Conservation (phyloP, 2,329 filamentous ascomycete species). For the Dactylellina sp. region DNA sequence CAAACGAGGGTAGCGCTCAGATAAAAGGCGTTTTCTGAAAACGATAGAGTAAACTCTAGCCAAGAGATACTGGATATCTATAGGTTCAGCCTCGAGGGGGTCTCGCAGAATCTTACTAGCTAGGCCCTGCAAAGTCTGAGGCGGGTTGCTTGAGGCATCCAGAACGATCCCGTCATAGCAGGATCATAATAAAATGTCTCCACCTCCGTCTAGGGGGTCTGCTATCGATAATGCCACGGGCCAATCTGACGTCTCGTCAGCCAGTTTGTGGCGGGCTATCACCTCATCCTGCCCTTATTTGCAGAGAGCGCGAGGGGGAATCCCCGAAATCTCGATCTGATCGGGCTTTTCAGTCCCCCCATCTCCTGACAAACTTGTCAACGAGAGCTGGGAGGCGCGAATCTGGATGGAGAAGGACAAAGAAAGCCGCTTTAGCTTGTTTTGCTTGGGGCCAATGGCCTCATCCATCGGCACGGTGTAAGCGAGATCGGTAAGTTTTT, state of each 20-base stretch:
- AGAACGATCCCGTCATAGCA: constrained; percentile 7
- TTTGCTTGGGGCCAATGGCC: constrained; percentile 33
- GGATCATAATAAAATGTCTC: constrained; percentile 34
- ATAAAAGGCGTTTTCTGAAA: constrained; percentile 5
- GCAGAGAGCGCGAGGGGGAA: neutral
- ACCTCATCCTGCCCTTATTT: neutral
- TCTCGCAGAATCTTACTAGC: constrained; percentile 38
- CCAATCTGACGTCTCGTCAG: constrained; percentile 20
- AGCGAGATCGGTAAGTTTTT: constrained; percentile 41
- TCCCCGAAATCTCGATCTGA: constrained; percentile 52
- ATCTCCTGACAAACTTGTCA: constrained; percentile 14
- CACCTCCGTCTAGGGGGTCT: constrained; percentile 6
- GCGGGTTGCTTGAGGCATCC: constrained; percentile 12
- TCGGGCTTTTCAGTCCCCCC: constrained; percentile 24
- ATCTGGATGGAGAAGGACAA: constrained; percentile 21
- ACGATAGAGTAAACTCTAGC: neutral
- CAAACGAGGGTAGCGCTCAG: constrained; percentile 19
- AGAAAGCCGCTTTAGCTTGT: constrained; percentile 3
- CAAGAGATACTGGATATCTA: constrained; percentile 15
- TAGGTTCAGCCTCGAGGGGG: constrained; percentile 25
- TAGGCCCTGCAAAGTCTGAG: constrained; percentile 20
- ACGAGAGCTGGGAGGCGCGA: constrained; percentile 12
- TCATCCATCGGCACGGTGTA: constrained; percentile 21
- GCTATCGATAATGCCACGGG: constrained; percentile 41
- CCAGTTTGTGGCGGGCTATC: constrained; percentile 26